Conservation (phyloP, 139 green algal species). For the Chlorella sp. region DNA sequence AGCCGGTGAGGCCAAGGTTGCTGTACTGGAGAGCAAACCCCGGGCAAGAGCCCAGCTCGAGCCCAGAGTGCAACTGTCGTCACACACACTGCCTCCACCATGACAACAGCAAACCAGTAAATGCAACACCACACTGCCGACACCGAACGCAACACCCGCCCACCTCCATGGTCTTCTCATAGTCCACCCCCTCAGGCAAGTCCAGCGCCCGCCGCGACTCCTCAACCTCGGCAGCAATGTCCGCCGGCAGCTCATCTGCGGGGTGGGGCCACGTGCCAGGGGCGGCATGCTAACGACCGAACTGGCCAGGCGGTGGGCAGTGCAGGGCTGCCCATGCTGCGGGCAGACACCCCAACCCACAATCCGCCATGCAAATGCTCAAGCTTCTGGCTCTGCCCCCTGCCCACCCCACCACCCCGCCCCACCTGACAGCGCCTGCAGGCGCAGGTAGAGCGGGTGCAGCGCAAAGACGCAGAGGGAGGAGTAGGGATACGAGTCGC, state of each 20-base stretch:
- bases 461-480: constrained; percentile 92
- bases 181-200: constrained; percentile 57
- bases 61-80: too few species aligned
- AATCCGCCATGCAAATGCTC: too few species aligned
- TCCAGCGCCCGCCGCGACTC: constrained; percentile 47
- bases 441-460: constrained; percentile 89
- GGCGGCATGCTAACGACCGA: too few species aligned
- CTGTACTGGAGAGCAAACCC: too few species aligned
- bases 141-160: background rate
- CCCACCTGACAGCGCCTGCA: constrained; percentile 57
- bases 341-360: too few species aligned
- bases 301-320: background rate
- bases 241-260: constrained; percentile 35
- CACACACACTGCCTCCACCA: too few species aligned
- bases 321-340: background rate
- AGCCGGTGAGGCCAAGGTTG: too few species aligned
- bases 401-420: background rate
- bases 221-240: constrained; percentile 50
- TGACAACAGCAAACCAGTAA: too few species aligned
- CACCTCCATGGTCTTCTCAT: constrained; percentile 22
- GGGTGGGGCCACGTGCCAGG: background rate
- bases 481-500: constrained; percentile 97
- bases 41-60: too few species aligned
- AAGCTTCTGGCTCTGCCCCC: too few species aligned
- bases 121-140: too few species aligned